Base-by-base conservation (phyloP, 129 eudicot species). In the Mikania micrantha region DNA sequence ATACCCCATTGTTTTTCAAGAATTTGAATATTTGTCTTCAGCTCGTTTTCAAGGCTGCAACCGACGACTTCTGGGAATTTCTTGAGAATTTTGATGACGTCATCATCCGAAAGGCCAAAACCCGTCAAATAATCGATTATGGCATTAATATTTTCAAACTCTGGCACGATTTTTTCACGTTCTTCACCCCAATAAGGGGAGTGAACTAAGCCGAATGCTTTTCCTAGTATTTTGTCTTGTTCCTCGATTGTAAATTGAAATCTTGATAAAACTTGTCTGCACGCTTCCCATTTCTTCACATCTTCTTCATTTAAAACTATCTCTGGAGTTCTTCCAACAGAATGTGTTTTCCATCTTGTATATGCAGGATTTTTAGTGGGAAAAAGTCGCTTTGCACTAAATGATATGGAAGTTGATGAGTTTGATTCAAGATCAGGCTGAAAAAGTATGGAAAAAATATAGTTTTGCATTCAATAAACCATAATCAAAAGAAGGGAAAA, bases 151-250 rank as follows among this genome's bases (percentile, higher is more conserved):
- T 68, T 64, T 64, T 90, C 94, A 10, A 10, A 25, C 15, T 78
- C 66, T 17, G 99, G 99, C 13, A 90, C 83, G 61, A 73, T 81
- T 66, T 59, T 79, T 62, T 85, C 79, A 27, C 97, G 82, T 68
- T 94, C 97, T 79, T 90, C 99, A 1, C 95, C 86, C 99, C 99
- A 94, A 39, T 85, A 94, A 69, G 99, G 99, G 9, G 99, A 94
- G 50, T 74, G 99, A 48, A 85, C 71, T 16, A 81, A 83, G 40
- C 99, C 97, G 61, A 94, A 94, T 67, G 99, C 99, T 78, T 94
- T 94, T 60, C 97, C 97, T 11, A 94, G 76, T 71, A 90, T 87
- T 79, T 87, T 94, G 73, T 94, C 93, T 75, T 85, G 77, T 60
- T 90, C 97, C 25, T 94, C 94, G 4, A 44, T 19, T 1, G 77